A percentile compares a stretch with the other conserved stretches of the same genome.
phyloP scores from a whole-genome alignment of 2,329 filamentous ascomycete species.

The Lachnellula suecica region DNA sequence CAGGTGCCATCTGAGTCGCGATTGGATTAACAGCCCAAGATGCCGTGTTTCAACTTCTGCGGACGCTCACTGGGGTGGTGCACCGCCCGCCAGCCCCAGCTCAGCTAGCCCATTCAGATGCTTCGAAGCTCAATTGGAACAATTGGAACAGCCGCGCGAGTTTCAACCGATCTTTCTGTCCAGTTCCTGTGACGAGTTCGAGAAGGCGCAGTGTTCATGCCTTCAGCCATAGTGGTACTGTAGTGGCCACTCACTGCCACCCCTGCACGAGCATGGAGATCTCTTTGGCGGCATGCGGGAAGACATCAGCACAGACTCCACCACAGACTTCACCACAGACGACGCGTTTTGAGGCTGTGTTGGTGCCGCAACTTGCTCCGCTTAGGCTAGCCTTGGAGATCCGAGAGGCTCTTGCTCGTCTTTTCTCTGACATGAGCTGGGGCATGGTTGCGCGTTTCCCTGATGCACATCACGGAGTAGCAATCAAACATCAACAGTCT shows the following conservation, averaged over 20 bases:
- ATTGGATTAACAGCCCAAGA: conserved; percentile 12
- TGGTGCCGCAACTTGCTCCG: not conserved
- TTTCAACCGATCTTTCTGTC: conserved; percentile 13
- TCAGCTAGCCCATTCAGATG: not conserved
- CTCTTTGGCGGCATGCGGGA: conserved; percentile 9
- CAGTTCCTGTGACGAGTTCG: conserved; percentile 19
- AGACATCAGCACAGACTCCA: conserved; percentile 1
- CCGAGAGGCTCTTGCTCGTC: not conserved
- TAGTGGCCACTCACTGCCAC: not conserved
- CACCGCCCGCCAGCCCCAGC: conserved; percentile 6
- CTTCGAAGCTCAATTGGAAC: conserved; percentile 3
- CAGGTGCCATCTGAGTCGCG: conserved; percentile 10
- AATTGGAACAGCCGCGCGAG: conserved; percentile 1
- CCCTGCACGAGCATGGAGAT: conserved; percentile 17
- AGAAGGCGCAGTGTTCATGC: conserved; percentile 26
- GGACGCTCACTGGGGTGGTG: conserved; percentile 12
- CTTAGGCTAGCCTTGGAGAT: not conserved
- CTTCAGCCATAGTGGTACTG: conserved; percentile 5
- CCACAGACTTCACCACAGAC: too few relatives aligned
- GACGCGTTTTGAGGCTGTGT: conserved; percentile 8
- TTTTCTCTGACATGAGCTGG: conserved; percentile 13
- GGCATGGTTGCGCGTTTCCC: conserved; percentile 3
- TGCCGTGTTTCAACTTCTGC: conserved; percentile 23
- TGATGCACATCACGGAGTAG: conserved; percentile 17
- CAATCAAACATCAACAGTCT: conserved; percentile 14